A percentile compares a stretch with the other conserved stretches of the same genome.
phyloP scores from a whole-genome alignment of 176 grass and related monocot genomes.

The Raddia guianensis region DNA sequence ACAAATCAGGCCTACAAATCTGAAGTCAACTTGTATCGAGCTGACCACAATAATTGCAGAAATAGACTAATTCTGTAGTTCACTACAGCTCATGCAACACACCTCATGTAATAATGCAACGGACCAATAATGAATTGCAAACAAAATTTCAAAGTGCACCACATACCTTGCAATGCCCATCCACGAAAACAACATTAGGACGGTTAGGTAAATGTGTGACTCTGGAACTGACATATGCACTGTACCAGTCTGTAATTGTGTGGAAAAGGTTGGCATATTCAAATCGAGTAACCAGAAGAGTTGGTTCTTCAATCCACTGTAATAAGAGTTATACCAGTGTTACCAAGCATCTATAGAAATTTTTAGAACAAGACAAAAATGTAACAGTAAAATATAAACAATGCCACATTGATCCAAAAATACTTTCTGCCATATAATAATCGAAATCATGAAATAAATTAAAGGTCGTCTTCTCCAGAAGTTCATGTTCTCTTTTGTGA shows the following conservation, averaged over 20 bases:
- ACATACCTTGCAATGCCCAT: constrained; percentile 98
- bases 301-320: constrained; percentile 94
- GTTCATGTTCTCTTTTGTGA: not conserved
- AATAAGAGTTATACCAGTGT: constrained; percentile 38
- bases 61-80: not conserved
- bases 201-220: constrained; percentile 62
- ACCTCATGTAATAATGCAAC: constrained; percentile 18
- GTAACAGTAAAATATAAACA: not conserved
- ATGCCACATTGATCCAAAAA: not conserved
- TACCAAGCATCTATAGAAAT: constrained; percentile 30
- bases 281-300: constrained; percentile 89
- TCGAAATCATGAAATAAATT: constrained; percentile 7
- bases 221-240: constrained; percentile 94
- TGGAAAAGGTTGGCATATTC: constrained; percentile 99
- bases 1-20: constrained; percentile 1
- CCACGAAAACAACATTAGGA: constrained; percentile 84
- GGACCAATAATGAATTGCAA: constrained; percentile 22
- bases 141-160: constrained; percentile 1
- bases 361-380: not conserved
- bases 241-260: constrained; percentile 99
- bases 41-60: constrained; percentile 2
- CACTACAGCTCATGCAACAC: constrained; percentile 2
- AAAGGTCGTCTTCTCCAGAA: constrained; percentile 19
- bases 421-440: constrained; percentile 17
- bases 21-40: not conserved